Conservation (phyloP, 306 rosid species). For the Crataegus laevigata region DNA sequence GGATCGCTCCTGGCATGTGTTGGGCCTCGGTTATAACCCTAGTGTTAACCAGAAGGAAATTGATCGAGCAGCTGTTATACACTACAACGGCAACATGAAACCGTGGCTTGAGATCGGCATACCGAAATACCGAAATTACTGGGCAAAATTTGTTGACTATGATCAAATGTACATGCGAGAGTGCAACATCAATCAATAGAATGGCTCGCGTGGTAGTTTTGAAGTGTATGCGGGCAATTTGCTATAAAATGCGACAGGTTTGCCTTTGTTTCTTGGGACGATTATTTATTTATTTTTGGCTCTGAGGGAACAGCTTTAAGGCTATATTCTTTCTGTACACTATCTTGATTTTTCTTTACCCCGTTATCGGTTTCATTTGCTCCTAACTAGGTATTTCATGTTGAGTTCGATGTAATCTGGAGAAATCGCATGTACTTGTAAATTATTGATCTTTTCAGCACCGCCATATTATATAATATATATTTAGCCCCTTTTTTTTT, state of each 20-base stretch:
- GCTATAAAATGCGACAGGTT: conserved; percentile 31
- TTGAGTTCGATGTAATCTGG: background rate
- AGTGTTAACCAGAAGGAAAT: conserved; percentile 54
- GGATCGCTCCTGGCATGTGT: conserved; percentile 66
- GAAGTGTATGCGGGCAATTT: conserved; percentile 18
- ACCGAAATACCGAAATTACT: conserved; percentile 65
- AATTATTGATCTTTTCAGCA: background rate
- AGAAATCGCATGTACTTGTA: background rate
- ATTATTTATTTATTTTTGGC: conserved; percentile 10
- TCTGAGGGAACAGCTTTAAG: conserved; percentile 19
- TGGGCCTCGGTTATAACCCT: conserved; percentile 86
- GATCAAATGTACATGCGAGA: conserved; percentile 62
- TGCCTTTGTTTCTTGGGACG: conserved; percentile 37
- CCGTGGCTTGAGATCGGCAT: conserved; percentile 97
- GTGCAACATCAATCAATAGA: conserved; percentile 84
- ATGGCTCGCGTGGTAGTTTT: conserved; percentile 7
- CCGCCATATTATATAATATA: no score
- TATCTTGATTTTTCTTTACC: background rate
- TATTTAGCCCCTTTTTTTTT: no score
- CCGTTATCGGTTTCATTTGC: background rate
- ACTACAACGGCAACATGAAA: conserved; percentile 92
- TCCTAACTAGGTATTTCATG: background rate
- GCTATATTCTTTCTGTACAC: conserved; percentile 52
- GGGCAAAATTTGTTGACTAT: conserved; percentile 72
- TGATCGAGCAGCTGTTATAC: conserved; percentile 75